Evolutionary conservation across 1,139 yeast genomes (phyloP), one percentile per base, ranked within the genome.

Genomic region (Magnusiomyces fungicola): DNA sequence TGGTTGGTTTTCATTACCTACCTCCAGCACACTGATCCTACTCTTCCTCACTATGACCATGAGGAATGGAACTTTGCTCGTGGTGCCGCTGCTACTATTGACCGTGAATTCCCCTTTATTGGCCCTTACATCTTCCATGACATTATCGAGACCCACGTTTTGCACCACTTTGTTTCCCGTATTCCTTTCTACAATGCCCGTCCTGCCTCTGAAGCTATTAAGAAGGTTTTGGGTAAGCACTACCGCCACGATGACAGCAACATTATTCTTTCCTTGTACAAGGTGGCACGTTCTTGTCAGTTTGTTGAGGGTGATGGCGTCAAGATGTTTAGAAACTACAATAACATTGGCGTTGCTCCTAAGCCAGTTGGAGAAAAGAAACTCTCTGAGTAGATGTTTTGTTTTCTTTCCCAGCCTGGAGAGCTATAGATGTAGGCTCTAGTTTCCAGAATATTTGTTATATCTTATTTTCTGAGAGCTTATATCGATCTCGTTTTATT

Each of bases 11-110:
- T 83, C 69, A 84, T 86, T 64, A 86, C 95, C 46, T 86, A 75
- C 69, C 76, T 86, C 62, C 95, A 86, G 69, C 95, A 86, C 71
- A 79, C 94, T 32, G 94, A 83, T 68, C 84, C 89, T 43, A 68
- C 79, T 18, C 74, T 85, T 74, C 88, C 95, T 44, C 95, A 85
- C 68, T 86, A 86, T 71, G 81, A 79, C 53, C 77, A 80, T 50
- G 67, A 68, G 34, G 80, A 82, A 69, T 86, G 95, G 95, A 85
- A 78, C 60, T 86, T 85, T 66, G 92, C 94, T 53, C 76, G 89
- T 61, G 95, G 95, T 59, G 95, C 95, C 25, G 89, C 92, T 51
- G 83, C 90, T 55, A 86, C 95, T 53, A 80, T 86, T 58, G 95
- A 86, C 69, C 78, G 95, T 65, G 80, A 85, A 61, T 83, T 83